These are phyloP conservation scores for Cyberlindnera mycetangii DNA, from an alignment of 805 yeast species.

Conservation along the genomic window DNA sequence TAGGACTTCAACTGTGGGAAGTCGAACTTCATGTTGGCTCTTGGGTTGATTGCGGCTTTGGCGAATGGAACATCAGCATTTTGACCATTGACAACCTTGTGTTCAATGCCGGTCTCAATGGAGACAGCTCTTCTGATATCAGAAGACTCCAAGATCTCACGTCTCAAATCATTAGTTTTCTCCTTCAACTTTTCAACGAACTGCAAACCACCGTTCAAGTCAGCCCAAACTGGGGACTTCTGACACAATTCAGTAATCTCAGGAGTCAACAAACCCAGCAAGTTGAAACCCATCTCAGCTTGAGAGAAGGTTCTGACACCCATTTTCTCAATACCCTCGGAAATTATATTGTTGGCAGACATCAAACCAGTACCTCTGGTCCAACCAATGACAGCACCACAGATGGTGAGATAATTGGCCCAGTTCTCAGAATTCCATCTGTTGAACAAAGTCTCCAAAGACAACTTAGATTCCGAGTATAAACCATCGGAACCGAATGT, in stretches of 20 bases:
- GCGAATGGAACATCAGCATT: constrained; percentile 83
- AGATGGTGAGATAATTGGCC: constrained; percentile 88
- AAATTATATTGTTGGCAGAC: constrained; percentile 95
- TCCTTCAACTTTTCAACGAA: constrained; percentile 89
- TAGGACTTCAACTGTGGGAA: constrained; percentile 88
- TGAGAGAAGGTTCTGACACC: constrained; percentile 99
- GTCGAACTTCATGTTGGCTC: constrained; percentile 90
- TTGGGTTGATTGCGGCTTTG: constrained; percentile 78
- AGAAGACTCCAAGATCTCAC: constrained; percentile 70
- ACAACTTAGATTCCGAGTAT: constrained; percentile 95
- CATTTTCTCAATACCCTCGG: constrained; percentile 92
- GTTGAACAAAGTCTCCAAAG: constrained; percentile 94
- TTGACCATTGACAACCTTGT: constrained; percentile 78
- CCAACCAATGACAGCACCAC: constrained; percentile 99
- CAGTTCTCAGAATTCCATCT: constrained; percentile 99
- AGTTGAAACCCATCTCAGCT: constrained; percentile 98
- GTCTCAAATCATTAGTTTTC: constrained; percentile 75
- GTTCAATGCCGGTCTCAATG: constrained; percentile 86
- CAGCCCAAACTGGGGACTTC: constrained; percentile 94
- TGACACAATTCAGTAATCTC: constrained; percentile 83
- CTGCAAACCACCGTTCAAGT: constrained; percentile 98
- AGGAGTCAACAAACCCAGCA: constrained; percentile 90
- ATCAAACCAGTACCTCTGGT: constrained; percentile 99
- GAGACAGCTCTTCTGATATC: constrained; percentile 95
- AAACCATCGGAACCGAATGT: constrained; percentile 98